Percentiles rank a stretch among this genome's conserved stretches.
phyloP scores from a whole-genome alignment of 495 filamentous ascomycete genomes.

The Xylaria cubensis region DNA sequence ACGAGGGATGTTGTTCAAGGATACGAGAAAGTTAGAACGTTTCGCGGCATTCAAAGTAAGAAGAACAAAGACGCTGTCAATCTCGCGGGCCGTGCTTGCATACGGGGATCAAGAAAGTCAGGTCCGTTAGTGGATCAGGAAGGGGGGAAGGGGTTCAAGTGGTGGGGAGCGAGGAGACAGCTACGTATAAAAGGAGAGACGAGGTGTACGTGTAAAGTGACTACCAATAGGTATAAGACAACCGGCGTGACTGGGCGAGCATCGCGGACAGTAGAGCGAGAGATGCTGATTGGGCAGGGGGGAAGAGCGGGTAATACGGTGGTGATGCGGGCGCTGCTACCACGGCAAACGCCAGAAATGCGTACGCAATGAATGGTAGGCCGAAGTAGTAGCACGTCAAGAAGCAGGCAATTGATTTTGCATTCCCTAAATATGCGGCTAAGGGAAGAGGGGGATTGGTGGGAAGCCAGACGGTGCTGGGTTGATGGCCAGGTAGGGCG shows the following conservation, averaged over 20 bases:
- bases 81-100: constrained; percentile 41
- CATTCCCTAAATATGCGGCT: constrained; percentile 34
- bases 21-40: constrained; percentile 14
- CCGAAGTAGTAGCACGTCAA: constrained; percentile 45
- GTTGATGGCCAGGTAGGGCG: constrained; percentile 29
- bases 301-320: constrained; percentile 40
- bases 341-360: constrained; percentile 36
- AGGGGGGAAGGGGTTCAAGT: constrained; percentile 39
- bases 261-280: constrained; percentile 28
- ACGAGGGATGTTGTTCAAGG: constrained; percentile 31
- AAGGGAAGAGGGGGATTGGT: constrained; percentile 34
- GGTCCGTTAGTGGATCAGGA: constrained; percentile 45
- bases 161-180: constrained; percentile 37
- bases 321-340: constrained; percentile 41
- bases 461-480: constrained; percentile 26
- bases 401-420: constrained; percentile 47
- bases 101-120: constrained; percentile 41
- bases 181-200: constrained; percentile 41
- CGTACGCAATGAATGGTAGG: constrained; percentile 35
- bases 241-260: constrained; percentile 42
- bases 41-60: constrained; percentile 16
- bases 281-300: constrained; percentile 40
- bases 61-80: constrained; percentile 29
- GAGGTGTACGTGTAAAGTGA: constrained; percentile 38
- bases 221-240: constrained; percentile 41